Conservation (phyloP, 306 rosid genomes). For the Purshia tridentata region DNA sequence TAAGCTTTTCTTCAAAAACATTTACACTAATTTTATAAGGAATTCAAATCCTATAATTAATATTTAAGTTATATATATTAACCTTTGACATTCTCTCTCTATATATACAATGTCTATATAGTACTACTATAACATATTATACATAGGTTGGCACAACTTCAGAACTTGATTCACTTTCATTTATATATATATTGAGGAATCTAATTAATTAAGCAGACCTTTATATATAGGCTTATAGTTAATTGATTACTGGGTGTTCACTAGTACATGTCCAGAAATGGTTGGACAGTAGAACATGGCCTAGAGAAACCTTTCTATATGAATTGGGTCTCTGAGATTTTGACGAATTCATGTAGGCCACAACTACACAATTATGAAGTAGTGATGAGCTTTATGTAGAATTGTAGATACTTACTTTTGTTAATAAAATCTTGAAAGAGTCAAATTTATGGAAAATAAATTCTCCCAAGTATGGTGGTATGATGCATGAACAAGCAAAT, state of each 20-base stretch:
- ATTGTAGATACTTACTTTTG: background rate
- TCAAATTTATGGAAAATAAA: background rate
- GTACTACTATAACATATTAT: no score
- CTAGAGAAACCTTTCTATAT: background rate
- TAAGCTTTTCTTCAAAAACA: background rate
- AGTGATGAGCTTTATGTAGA: background rate
- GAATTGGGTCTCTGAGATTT: background rate
- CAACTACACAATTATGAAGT: background rate
- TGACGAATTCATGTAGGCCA: background rate
- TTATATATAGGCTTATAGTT: background rate
- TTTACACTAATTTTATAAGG: no score
- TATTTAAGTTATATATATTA: background rate
- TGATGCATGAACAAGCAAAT: background rate
- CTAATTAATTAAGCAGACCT: background rate
- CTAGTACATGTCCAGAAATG: background rate
- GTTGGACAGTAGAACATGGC: conserved; percentile 7
- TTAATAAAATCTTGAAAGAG: background rate
- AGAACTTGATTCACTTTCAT: background rate
- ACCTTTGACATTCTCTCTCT: background rate
- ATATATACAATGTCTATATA: background rate
- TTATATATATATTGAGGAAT: background rate
- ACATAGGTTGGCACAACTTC: background rate
- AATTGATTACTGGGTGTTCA: background rate
- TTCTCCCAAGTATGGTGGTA: no score
- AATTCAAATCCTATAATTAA: background rate